Evolutionary conservation across 163 green algal species (phyloP), one percentile per base, ranked within the genome.

Genomic region (Chlamydomonas reinhardtii): DNA sequence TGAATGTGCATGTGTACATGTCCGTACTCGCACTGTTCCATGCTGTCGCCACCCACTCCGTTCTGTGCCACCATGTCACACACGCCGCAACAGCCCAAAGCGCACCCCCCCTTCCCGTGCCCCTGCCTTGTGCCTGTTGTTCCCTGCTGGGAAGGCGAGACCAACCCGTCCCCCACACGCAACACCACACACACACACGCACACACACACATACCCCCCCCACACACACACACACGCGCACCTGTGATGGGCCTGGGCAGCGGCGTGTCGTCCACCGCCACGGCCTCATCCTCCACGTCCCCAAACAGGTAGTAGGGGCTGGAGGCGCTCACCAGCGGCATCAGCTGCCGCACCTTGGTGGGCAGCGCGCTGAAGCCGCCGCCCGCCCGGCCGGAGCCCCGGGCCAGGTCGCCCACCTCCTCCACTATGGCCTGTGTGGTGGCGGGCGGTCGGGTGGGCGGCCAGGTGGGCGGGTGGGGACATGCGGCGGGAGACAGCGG

Each of bases 241-340:
- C 78, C 78, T 34, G 65, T n/a, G 32, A 85, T 77, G 32, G 78
- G 68, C 48, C 39, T 62, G 0, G 78, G 68, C 78, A 77, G 68
- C 32, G 78, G 78, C 66, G 78, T 85, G 68, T 85, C 78, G 48
- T 85, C 78, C 12, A 54, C 68, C n/a, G 39, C 39, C 39, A 48
- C 48, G 78, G 48, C 76, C 66, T 71, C 78, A 34, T 85, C 78
- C 78, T 85, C 78, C 31, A 85, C 68, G 48, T 77, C 52, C 19
- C 68, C 78, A 32, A 72, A 71, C 48, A 85, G 25, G 54, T 85
- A 85, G 78, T 85, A 85, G 31, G 78, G 78, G 52, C 20, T 39
- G 29, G 61, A 70, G 35, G 77, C 70, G 43, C 20, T 39, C 35
- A 84, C 77, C n/a, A 84, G 4, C 11, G 12, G 5, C n/a, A 76